Conservation (phyloP, 1,284 basidiomycete species). For the Termitomyces sp. region DNA sequence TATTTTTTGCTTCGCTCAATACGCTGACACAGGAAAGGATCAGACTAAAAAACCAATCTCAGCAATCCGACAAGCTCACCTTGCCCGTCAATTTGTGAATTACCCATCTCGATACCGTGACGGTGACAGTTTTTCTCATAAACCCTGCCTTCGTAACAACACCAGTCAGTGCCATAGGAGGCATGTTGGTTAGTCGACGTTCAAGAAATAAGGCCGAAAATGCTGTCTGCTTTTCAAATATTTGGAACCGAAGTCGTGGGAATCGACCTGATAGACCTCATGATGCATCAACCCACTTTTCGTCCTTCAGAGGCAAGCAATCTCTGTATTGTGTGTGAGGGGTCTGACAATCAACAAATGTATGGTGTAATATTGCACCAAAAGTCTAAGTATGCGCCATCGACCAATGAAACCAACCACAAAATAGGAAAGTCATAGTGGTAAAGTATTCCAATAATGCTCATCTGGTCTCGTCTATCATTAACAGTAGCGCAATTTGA, state of each 20-base stretch:
- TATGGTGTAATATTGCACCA: too few species aligned
- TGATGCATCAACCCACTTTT: too few species aligned
- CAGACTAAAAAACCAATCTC: background rate
- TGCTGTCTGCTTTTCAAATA: background rate
- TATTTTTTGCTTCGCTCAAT: slow-evolving; percentile 72
- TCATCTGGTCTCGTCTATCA: too few species aligned
- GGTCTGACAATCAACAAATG: too few species aligned
- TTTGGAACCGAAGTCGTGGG: background rate
- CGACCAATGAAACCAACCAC: too few species aligned
- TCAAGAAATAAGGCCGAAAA: background rate
- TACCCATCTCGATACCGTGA: slow-evolving; percentile 67
- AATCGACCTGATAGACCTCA: background rate
- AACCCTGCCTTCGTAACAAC: slow-evolving; percentile 71
- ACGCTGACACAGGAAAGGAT: slow-evolving; percentile 35
- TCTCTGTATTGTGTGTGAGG: too few species aligned
- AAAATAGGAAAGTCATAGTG: too few species aligned
- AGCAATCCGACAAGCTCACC: slow-evolving; percentile 35
- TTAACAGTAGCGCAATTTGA: too few species aligned
- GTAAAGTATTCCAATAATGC: too few species aligned
- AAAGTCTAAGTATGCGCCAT: too few species aligned
- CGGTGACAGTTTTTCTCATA: slow-evolving; percentile 80
- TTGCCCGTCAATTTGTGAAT: slow-evolving; percentile 69
- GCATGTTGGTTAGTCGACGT: slow-evolving; percentile 42
- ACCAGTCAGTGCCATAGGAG: slow-evolving; percentile 68
- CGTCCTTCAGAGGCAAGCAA: too few species aligned